phyloP scores from a whole-genome alignment of 768 basidiomycete species.

The Piloderma croceum region DNA sequence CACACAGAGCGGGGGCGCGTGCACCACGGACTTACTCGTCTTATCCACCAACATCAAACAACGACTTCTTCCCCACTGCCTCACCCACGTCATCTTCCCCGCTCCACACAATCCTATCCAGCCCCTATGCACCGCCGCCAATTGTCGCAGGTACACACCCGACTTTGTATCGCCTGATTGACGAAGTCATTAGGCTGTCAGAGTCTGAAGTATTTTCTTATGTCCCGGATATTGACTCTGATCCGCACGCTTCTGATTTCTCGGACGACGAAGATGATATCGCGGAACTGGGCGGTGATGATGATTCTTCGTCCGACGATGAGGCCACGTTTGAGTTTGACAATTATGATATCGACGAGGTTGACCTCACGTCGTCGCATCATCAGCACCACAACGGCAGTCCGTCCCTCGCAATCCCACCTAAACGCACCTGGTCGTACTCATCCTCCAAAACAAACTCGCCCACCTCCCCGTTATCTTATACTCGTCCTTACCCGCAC shows the following conservation, averaged over 20 bases:
- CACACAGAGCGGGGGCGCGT: slow-evolving; percentile 56
- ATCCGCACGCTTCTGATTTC: slow-evolving; percentile 86
- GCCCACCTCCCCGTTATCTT: slow-evolving; percentile 35
- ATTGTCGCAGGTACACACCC: slow-evolving; percentile 85
- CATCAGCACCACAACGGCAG: slow-evolving; percentile 33
- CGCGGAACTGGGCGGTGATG: slow-evolving; percentile 59
- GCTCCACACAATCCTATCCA: slow-evolving; percentile 47
- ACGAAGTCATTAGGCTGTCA: slow-evolving; percentile 82
- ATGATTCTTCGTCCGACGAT: slow-evolving; percentile 55
- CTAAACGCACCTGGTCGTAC: too few relatives aligned
- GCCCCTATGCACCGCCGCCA: slow-evolving; percentile 65
- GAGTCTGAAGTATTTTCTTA: slow-evolving; percentile 97
- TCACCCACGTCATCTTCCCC: slow-evolving; percentile 70
- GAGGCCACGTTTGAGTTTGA: slow-evolving; percentile 75
- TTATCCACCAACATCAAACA: slow-evolving; percentile 65
- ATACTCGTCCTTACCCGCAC: slow-evolving; percentile 34
- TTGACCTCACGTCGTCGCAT: slow-evolving; percentile 33
- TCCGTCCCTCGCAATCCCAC: slow-evolving; percentile 17
- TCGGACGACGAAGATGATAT: slow-evolving; percentile 67
- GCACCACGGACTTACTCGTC: slow-evolving; percentile 83
- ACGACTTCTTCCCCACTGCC: slow-evolving; percentile 73
- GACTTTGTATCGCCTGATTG: slow-evolving; percentile 77
- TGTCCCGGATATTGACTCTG: slow-evolving; percentile 86
- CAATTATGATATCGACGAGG: slow-evolving; percentile 69
- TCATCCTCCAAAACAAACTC: too few relatives aligned